Base-by-base conservation (phyloP, 2,329 filamentous ascomycete genomes). In the Nigrospora osmanthi region DNA sequence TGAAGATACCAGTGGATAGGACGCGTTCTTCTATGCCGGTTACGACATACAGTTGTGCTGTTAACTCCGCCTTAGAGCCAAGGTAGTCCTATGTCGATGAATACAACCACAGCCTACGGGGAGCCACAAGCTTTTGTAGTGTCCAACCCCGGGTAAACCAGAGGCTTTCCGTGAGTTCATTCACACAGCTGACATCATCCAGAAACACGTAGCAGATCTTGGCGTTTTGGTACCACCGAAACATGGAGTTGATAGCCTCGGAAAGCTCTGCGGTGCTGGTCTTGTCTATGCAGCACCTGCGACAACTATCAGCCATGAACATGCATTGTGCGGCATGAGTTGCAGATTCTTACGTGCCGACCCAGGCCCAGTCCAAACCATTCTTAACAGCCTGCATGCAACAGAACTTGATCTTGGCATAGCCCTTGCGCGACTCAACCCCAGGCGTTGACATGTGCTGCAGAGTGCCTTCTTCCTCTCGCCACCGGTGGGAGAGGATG, bases 401-500 rank as follows among this genome's bases (percentile, higher is more conserved):
- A 35, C 43, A 47, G 11, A n/a, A 16, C 23, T 39, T 35, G 17
- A 52, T 35, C 39, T 52, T 51, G 12, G 40, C 46, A 44, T 46
- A 50, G 11, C 46, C 46, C 37, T 52, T 44, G 6, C 38, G 49
- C 38, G 7, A 28, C 5, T 6, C 23, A 28, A 10, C 46, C 45
- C 38, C 35, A 48, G n/a, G 48, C 41, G 28, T 41, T 45, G 44
- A 46, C 40, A 3, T 48, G 38, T 42, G 48, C 43, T 52, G 45
- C 31, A 48, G 50, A 5, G 48, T 52, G 33, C 48, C 45, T 36
- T 50, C 44, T 17, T 48, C 47, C 31, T 43, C 43, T 1, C 46
- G 47, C 46, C 47, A 50, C 12, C 43, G 48, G 35, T 50, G 49
- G 36, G 49, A 52, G 39, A 49, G 45, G 30, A 52, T 49, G 28